Conservation (phyloP, 164 flowering plant species). For the Kingdonia uniflora region DNA sequence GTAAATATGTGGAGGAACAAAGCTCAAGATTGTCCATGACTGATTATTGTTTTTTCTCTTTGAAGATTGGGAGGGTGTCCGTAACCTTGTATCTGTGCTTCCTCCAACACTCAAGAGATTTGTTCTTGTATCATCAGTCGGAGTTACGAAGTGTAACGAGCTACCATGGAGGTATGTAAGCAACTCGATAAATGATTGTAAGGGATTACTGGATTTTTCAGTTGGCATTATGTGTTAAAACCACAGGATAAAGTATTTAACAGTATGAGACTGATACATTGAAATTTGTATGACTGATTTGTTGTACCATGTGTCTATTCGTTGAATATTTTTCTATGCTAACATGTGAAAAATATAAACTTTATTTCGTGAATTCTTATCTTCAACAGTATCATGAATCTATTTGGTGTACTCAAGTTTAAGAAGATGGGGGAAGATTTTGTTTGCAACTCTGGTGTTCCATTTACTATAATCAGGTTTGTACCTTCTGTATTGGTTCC, state of each 20-base stretch:
- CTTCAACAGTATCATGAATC: constrained; percentile 83
- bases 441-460: constrained; percentile 69
- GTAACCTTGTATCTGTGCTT: constrained; percentile 68
- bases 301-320: no score
- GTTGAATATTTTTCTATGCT: no score
- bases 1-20: no score
- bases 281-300: neutral
- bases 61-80: constrained; percentile 95
- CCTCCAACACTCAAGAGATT: constrained; percentile 77
- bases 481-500: constrained; percentile 1
- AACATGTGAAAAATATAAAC: neutral
- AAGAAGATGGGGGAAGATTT: constrained; percentile 97
- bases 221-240: no score
- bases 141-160: constrained; percentile 88
- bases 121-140: constrained; percentile 94
- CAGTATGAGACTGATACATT: no score
- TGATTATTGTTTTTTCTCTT: constrained; percentile 10
- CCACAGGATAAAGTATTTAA: no score
- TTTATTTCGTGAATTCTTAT: constrained; percentile 3
- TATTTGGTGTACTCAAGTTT: constrained; percentile 94
- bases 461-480: constrained; percentile 90
- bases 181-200: constrained; percentile 4
- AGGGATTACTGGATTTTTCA: neutral
- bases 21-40: neutral
- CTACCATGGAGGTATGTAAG: constrained; percentile 84